phyloP scores from a whole-genome alignment of 768 basidiomycete species.

The Exidia glandulosa region DNA sequence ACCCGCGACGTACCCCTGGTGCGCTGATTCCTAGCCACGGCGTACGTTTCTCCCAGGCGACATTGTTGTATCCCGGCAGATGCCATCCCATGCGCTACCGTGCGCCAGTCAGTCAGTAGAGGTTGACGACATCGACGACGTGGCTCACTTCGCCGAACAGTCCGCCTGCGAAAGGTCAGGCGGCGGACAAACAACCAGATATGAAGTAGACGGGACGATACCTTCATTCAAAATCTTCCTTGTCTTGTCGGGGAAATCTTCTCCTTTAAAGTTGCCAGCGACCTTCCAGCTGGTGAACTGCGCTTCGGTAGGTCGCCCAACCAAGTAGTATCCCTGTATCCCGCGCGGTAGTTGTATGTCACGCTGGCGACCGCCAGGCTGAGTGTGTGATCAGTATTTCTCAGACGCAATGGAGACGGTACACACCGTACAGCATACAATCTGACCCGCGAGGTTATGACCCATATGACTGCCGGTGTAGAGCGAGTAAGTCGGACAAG shows the following conservation, averaged over 20 bases:
- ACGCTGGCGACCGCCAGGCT: background rate
- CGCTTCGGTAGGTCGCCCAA: constrained; percentile 9
- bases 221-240: constrained; percentile 21
- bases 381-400: background rate
- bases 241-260: constrained; percentile 18
- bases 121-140: constrained; percentile 1
- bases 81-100: constrained; percentile 11
- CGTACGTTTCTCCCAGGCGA: constrained; percentile 6
- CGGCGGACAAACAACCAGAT: background rate
- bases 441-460: background rate
- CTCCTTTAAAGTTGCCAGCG: constrained; percentile 16
- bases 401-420: background rate
- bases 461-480: background rate
- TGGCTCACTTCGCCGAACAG: constrained; percentile 15
- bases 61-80: constrained; percentile 17
- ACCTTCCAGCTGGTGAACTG: constrained; percentile 17
- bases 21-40: background rate
- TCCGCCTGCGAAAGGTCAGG: constrained; percentile 8
- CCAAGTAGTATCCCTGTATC: constrained; percentile 16
- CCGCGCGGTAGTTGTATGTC: constrained; percentile 15
- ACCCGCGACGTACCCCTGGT: background rate
- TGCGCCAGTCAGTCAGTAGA: background rate
- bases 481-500: background rate
- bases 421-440: background rate
- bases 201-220: background rate